phyloP scores from a whole-genome alignment of 176 grass and related monocot species.

The Metroxylon sagu region DNA sequence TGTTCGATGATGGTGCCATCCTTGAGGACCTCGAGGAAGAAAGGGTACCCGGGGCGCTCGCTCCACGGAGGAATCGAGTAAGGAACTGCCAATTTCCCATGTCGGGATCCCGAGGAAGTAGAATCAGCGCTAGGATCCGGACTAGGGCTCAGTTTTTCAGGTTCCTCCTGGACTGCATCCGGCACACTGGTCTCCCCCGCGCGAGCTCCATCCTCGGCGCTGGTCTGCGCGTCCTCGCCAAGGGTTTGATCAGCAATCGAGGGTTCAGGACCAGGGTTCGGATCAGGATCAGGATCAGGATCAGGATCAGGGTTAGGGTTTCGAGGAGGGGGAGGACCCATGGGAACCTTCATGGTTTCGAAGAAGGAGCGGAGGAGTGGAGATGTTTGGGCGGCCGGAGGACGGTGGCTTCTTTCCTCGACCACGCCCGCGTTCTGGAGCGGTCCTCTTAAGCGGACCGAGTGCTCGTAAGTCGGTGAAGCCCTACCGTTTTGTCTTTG shows the following conservation, averaged over 20 bases:
- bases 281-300: constrained; percentile 21
- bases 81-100: constrained; percentile 30
- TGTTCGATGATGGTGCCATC: constrained; percentile 63
- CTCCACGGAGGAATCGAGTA: constrained; percentile 84
- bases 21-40: constrained; percentile 95
- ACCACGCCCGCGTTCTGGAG: too few relatives aligned
- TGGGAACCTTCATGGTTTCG: constrained; percentile 48
- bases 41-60: constrained; percentile 44
- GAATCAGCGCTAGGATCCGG: neutral
- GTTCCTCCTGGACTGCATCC: constrained; percentile 1
- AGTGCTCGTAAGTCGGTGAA: too few relatives aligned
- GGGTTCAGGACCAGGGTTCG: constrained; percentile 13
- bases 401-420: too few relatives aligned
- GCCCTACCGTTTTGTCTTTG: too few relatives aligned
- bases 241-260: constrained; percentile 9
- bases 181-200: constrained; percentile 5
- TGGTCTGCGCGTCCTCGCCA: constrained; percentile 8
- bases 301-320: constrained; percentile 29
- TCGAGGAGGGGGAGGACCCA: constrained; percentile 49
- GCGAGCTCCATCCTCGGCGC: constrained; percentile 16
- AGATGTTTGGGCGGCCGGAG: neutral
- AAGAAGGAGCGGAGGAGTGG: neutral
- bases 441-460: too few relatives aligned
- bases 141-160: neutral
- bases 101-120: neutral